Evolutionary conservation across 1,284 basidiomycete species (phyloP).

Genomic region (Papiliotrema nemorosa): DNA sequence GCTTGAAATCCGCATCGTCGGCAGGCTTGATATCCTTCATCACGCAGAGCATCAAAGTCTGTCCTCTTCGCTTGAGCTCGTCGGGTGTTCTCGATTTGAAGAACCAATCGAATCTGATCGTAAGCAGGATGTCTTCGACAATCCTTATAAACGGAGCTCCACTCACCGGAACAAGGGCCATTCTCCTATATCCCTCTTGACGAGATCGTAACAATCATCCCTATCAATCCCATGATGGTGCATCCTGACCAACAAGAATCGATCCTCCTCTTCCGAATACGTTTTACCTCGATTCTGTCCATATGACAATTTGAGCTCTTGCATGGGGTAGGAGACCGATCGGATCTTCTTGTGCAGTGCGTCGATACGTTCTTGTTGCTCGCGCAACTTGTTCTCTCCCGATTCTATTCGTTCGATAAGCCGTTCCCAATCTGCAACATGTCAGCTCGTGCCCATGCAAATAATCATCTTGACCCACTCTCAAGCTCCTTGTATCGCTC

Average conservation of each 20-base stretch:
- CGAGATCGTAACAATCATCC: slow-evolving; percentile 91
- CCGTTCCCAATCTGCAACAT: slow-evolving; percentile 70
- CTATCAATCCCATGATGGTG: slow-evolving; percentile 87
- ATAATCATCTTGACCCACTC: slow-evolving; percentile 52
- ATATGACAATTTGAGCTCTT: slow-evolving; percentile 89
- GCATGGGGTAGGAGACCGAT: slow-evolving; percentile 81
- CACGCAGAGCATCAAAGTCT: slow-evolving; percentile 83
- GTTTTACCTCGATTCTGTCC: slow-evolving; percentile 94
- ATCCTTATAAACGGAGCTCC: not conserved
- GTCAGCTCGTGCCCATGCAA: not conserved
- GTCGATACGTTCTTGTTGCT: slow-evolving; percentile 64
- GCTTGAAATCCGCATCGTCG: slow-evolving; percentile 43
- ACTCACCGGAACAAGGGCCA: slow-evolving; percentile 81
- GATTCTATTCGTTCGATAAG: slow-evolving; percentile 75
- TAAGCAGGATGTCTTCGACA: not conserved
- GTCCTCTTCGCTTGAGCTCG: slow-evolving; percentile 85
- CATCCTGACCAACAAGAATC: slow-evolving; percentile 87
- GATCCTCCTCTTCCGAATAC: slow-evolving; percentile 94
- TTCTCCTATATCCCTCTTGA: slow-evolving; percentile 93
- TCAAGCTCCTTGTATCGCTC: slow-evolving; percentile 83
- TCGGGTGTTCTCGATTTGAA: slow-evolving; percentile 91
- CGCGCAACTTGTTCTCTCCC: slow-evolving; percentile 74
- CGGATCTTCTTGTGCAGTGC: slow-evolving; percentile 82
- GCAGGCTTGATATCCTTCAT: slow-evolving; percentile 78
- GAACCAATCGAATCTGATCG: slow-evolving; percentile 83